Conservation (phyloP, 1,139 yeast genomes). For the Debaryomycetaceae sp. region DNA sequence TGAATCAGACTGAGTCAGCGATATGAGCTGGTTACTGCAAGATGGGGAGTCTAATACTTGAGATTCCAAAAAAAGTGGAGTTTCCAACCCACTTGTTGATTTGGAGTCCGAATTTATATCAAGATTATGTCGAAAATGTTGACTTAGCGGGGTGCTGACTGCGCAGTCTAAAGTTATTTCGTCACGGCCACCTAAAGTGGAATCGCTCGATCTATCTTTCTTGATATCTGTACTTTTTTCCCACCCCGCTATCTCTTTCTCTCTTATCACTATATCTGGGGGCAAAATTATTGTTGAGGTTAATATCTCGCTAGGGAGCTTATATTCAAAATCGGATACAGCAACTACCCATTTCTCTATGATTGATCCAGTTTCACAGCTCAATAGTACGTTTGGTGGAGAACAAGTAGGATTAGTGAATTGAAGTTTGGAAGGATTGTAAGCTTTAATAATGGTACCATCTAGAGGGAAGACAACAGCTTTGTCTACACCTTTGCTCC, state of each 20-base stretch:
- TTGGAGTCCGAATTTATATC: neutral
- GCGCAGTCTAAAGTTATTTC: neutral
- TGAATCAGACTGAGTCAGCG: neutral
- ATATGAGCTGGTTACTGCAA: neutral
- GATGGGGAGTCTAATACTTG: neutral
- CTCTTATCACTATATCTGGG: conserved; percentile 1
- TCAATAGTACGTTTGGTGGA: conserved; percentile 11
- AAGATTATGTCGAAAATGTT: neutral
- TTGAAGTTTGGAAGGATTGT: conserved; percentile 16
- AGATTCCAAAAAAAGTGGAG: neutral
- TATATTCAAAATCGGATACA: conserved; percentile 28
- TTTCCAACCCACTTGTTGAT: neutral
- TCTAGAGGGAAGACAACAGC: conserved; percentile 12
- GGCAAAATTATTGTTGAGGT: conserved; percentile 31
- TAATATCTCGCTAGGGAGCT: conserved; percentile 34
- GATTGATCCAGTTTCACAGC: conserved; percentile 22
- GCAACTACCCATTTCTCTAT: conserved; percentile 48
- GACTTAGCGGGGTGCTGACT: neutral
- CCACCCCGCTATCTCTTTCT: neutral
- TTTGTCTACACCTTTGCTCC: conserved; percentile 8
- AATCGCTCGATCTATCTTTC: neutral
- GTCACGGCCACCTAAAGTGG: neutral
- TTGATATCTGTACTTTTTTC: neutral
- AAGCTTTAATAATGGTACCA: conserved; percentile 11
- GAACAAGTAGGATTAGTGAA: conserved; percentile 5